Evolutionary conservation across 2,329 filamentous ascomycete species (phyloP).

Genomic region (Colletotrichum sublineola): DNA sequence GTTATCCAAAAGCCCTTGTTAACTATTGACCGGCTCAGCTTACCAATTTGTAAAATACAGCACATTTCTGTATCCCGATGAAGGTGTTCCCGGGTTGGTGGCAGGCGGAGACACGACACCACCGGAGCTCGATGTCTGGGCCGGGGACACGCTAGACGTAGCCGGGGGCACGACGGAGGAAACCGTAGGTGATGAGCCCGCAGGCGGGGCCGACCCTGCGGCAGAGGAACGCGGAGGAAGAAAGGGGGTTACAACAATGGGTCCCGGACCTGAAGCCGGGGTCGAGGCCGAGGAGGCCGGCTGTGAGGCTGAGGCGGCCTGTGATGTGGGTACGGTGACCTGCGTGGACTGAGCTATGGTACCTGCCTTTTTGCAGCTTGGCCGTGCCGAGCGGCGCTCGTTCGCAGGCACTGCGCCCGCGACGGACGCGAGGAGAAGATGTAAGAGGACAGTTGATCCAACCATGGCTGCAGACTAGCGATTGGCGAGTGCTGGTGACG

Average conservation of each 20-base stretch:
- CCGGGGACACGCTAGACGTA: background rate
- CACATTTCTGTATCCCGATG: slow-evolving; percentile 52
- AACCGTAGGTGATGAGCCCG: background rate
- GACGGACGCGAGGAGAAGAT: slow-evolving; percentile 27
- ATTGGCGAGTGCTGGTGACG: slow-evolving; percentile 11
- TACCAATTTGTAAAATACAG: slow-evolving; percentile 70
- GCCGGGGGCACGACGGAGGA: background rate
- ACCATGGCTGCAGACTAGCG: slow-evolving; percentile 20
- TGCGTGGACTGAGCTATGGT: slow-evolving; percentile 5
- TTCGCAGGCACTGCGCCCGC: slow-evolving; percentile 28
- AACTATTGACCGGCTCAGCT: slow-evolving; percentile 32
- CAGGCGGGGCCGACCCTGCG: background rate
- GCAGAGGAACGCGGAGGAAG: background rate
- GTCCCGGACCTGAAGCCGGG: background rate
- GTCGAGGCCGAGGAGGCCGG: background rate
- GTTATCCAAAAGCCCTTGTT: slow-evolving; percentile 12
- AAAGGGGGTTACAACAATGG: slow-evolving; percentile 10
- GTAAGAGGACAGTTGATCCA: slow-evolving; percentile 15
- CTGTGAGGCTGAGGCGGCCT: slow-evolving; percentile 5
- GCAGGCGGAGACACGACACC: slow-evolving; percentile 4
- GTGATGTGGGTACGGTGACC: slow-evolving; percentile 14
- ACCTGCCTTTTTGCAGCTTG: slow-evolving; percentile 4
- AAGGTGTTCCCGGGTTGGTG: slow-evolving; percentile 1
- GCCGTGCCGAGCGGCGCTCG: background rate
- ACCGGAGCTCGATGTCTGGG: background rate